Percentiles rank a stretch among this genome's conserved stretches.
Conservation (phyloP, 352 stramenopile genomes). For the Pythium vanterpoolii region DNA sequence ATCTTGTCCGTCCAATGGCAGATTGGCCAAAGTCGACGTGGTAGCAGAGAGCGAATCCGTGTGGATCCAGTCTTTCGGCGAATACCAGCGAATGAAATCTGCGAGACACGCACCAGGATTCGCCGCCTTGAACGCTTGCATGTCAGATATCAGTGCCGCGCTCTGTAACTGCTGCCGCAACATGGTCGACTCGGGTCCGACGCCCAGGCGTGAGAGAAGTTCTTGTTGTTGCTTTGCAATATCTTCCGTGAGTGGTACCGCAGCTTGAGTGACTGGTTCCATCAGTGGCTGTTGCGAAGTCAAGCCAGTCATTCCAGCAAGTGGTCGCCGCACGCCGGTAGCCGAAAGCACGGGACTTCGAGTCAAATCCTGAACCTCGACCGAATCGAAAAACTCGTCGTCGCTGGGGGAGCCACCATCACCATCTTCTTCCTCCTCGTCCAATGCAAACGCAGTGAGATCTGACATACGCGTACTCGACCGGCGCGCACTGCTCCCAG, state of each 20-base stretch:
- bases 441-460: conserved; percentile 30
- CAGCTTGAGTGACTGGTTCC: conserved; percentile 64
- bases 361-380: conserved; percentile 42
- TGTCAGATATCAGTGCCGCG: conserved; percentile 67
- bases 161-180: conserved; percentile 77
- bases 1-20: conserved; percentile 41
- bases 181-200: conserved; percentile 57
- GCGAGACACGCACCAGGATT: conserved; percentile 62
- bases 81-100: conserved; percentile 86
- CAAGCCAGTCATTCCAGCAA: conserved; percentile 38
- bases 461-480: conserved; percentile 24
- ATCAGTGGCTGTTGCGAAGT: conserved; percentile 45
- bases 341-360: conserved; percentile 22
- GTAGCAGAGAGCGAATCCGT: conserved; percentile 33
- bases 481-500: background rate
- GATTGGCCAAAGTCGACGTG: conserved; percentile 3
- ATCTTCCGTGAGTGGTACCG: conserved; percentile 76
- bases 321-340: conserved; percentile 34
- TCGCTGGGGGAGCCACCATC: conserved; percentile 46
- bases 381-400: conserved; percentile 83
- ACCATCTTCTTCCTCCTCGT: conserved; percentile 33
- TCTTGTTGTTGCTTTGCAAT: conserved; percentile 76
- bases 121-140: conserved; percentile 85
- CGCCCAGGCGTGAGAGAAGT: conserved; percentile 61
- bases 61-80: conserved; percentile 74